Conservation (phyloP, 805 yeast species). For the Starmera caribaea region DNA sequence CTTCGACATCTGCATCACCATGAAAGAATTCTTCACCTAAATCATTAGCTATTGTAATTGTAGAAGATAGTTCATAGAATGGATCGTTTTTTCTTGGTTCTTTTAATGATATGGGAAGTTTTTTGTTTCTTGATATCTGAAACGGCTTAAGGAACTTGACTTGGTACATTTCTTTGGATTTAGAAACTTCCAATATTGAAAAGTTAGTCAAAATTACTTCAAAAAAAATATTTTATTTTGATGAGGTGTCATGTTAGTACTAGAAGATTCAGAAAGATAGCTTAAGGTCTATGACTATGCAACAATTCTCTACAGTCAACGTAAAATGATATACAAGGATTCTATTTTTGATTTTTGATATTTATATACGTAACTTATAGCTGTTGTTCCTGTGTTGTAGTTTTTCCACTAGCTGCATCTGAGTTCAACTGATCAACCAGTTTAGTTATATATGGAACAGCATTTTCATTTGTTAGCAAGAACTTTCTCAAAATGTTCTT, state of each 20-base stretch:
- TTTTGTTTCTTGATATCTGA: conserved; percentile 5
- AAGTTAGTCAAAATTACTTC: neutral
- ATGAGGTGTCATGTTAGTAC: no score
- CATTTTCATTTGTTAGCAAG: conserved; percentile 26
- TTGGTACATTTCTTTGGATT: conserved; percentile 19
- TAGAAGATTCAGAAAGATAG: no score
- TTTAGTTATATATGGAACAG: no score
- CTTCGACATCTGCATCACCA: conserved; percentile 16
- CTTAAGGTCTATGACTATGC: no score
- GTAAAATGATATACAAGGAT: no score
- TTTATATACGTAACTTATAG: no score
- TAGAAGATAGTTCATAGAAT: conserved; percentile 10
- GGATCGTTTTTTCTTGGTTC: conserved; percentile 5
- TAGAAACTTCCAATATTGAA: neutral
- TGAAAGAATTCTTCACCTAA: conserved; percentile 29
- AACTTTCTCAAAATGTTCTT: conserved; percentile 69
- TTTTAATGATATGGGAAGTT: neutral
- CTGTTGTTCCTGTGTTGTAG: no score
- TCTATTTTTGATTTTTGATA: no score
- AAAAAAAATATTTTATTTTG: neutral
- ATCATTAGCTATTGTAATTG: conserved; percentile 25
- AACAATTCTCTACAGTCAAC: no score
- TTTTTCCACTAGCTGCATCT: no score
- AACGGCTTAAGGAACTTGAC: conserved; percentile 26
- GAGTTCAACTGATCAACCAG: no score